Conservation (phyloP, 75 land plant species). For the Sequoia sempervirens region DNA sequence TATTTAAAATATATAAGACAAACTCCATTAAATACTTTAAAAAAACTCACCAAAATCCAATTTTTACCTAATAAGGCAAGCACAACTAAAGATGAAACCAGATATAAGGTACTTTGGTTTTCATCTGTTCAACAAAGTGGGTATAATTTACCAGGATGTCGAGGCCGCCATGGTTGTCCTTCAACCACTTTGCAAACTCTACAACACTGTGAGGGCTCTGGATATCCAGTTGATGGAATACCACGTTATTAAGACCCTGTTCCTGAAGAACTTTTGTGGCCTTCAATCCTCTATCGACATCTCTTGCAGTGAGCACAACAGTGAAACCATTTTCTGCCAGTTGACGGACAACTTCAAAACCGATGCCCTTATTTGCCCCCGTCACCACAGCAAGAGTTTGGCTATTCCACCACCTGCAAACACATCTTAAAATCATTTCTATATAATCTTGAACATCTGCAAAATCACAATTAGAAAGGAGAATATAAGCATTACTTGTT, state of each 20-base stretch:
- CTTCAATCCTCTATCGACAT: conserved; percentile 36
- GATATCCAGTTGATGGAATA: conserved; percentile 56
- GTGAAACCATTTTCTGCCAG: conserved; percentile 54
- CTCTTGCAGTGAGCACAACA: conserved; percentile 60
- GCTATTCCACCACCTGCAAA: conserved; percentile 53
- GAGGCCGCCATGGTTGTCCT: neutral
- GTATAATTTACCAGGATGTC: too few species aligned
- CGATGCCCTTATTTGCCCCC: conserved; percentile 73
- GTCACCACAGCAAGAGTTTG: conserved; percentile 79
- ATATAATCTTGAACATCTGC: neutral
- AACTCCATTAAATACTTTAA: too few species aligned
- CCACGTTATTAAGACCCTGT: conserved; percentile 49
- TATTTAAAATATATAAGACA: too few species aligned
- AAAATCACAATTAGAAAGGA: too few species aligned
- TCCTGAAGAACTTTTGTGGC: conserved; percentile 41
- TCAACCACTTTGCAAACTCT: conserved; percentile 40
- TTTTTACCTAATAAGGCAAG: too few species aligned
- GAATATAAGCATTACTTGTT: too few species aligned
- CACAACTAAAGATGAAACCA: too few species aligned
- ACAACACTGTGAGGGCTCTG: conserved; percentile 30
- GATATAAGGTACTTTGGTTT: too few species aligned
- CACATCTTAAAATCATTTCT: neutral
- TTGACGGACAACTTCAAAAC: conserved; percentile 62
- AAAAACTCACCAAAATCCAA: too few species aligned
- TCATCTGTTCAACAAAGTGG: too few species aligned